Evolutionary conservation across 768 basidiomycete genomes (phyloP).

Genomic region (Dictyophora rubrovolvata): DNA sequence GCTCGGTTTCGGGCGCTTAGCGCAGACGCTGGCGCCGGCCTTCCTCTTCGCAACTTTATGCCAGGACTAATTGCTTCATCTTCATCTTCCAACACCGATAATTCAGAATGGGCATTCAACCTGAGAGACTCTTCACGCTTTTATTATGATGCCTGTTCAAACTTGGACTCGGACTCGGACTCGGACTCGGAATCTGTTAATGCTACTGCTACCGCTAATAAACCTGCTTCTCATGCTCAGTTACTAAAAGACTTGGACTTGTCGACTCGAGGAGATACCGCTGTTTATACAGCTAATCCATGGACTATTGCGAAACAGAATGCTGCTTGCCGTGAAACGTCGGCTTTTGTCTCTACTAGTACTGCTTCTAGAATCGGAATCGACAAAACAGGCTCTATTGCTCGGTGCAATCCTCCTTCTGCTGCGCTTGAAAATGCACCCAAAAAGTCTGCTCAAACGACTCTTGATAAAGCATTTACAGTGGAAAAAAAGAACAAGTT

Average conservation of each 20-base stretch:
- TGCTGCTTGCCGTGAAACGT: conserved; percentile 40
- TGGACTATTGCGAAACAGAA: conserved; percentile 77
- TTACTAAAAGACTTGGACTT: conserved; percentile 47
- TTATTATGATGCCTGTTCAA: neutral
- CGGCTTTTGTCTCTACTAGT: neutral
- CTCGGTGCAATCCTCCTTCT: neutral
- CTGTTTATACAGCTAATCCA: conserved; percentile 62
- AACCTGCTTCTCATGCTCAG: conserved; percentile 15
- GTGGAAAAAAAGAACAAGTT: neutral
- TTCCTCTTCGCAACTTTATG: neutral
- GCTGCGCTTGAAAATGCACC: neutral
- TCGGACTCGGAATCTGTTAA: neutral
- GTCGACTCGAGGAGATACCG: conserved; percentile 47
- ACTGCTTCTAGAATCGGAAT: neutral
- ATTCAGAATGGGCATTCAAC: conserved; percentile 1
- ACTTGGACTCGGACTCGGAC: conserved; percentile 1
- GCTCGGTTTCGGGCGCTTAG: too few species aligned
- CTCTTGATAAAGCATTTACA: neutral
- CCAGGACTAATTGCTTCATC: conserved; percentile 1
- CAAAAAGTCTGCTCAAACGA: neutral
- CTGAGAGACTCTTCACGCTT: neutral
- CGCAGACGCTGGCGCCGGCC: too few species aligned
- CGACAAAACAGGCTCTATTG: too few species aligned
- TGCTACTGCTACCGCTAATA: neutral
- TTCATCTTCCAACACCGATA: neutral